Evolutionary conservation across 352 stramenopile species (phyloP).

Genomic region (Pythium folliculosum): DNA sequence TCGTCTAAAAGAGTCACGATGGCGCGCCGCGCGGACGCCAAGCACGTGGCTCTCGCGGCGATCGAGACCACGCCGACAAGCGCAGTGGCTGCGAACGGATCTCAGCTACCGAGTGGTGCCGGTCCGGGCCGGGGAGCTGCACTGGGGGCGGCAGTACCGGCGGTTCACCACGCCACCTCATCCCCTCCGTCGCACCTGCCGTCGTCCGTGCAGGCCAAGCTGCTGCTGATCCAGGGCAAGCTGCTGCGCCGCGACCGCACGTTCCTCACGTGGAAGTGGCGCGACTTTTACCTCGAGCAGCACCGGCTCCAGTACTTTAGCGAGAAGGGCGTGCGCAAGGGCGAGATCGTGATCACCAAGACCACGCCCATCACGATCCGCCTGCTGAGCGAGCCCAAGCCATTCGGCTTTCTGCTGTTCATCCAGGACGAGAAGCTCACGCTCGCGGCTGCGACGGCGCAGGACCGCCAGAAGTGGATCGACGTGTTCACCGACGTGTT

Average conservation of each 20-base stretch:
- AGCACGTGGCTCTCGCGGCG: background rate
- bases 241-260: conserved; percentile 76
- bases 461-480: conserved; percentile 75
- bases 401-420: conserved; percentile 71
- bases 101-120: background rate
- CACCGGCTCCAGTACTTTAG: conserved; percentile 77
- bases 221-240: conserved; percentile 56
- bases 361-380: conserved; percentile 78
- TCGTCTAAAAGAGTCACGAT: background rate
- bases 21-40: conserved; percentile 19
- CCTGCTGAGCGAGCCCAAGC: conserved; percentile 68
- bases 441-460: conserved; percentile 67
- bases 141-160: background rate
- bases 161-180: background rate
- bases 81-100: background rate
- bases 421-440: conserved; percentile 83
- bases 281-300: conserved; percentile 77
- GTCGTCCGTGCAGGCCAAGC: conserved; percentile 15
- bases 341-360: conserved; percentile 57
- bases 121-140: conserved; percentile 1
- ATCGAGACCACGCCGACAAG: conserved; percentile 4
- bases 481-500: conserved; percentile 79
- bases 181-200: conserved; percentile 3
- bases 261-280: conserved; percentile 84
- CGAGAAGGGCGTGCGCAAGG: conserved; percentile 72